These are phyloP conservation scores for Pythium brachiatum DNA, from an alignment of 352 stramenopile species.

Conservation along the genomic window DNA sequence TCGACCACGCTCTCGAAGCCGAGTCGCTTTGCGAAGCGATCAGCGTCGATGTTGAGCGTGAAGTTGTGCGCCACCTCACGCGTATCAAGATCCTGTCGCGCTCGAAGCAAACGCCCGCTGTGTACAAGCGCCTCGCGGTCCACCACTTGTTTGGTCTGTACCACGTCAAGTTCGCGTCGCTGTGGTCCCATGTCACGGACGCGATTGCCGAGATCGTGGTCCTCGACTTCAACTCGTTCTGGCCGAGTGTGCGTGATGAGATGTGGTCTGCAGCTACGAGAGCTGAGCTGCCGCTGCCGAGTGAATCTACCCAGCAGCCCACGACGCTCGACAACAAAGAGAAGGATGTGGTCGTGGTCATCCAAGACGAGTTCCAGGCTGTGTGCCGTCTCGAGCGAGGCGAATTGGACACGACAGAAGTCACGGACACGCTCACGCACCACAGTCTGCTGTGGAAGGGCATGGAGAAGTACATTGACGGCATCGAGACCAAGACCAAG, in stretches of 20 bases:
- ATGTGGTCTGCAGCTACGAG: constrained; percentile 42
- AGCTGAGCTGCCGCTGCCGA: constrained; percentile 10
- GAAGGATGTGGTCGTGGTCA: constrained; percentile 10
- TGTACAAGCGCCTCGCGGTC: constrained; percentile 79
- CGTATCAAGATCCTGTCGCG: constrained; percentile 76
- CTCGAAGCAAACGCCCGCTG: constrained; percentile 60
- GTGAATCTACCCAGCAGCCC: neutral
- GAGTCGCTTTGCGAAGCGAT: constrained; percentile 54
- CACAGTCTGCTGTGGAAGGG: constrained; percentile 82
- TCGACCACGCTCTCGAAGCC: constrained; percentile 62
- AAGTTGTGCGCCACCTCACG: constrained; percentile 76
- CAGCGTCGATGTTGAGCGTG: constrained; percentile 76
- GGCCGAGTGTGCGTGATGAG: constrained; percentile 55
- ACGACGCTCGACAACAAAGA: constrained; percentile 20
- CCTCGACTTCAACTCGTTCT: constrained; percentile 62
- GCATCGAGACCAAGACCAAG: constrained; percentile 82
- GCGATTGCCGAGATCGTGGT: constrained; percentile 56
- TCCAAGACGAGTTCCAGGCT: constrained; percentile 40
- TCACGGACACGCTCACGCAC: constrained; percentile 71
- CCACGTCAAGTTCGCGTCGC: constrained; percentile 87
- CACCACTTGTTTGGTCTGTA: constrained; percentile 80
- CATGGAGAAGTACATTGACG: constrained; percentile 65
- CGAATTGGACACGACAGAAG: constrained; percentile 34
- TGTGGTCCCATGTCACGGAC: constrained; percentile 80
- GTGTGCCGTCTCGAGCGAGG: constrained; percentile 61